Percentiles rank a stretch among this genome's conserved stretches.
Evolutionary conservation across 495 filamentous ascomycete genomes (phyloP).

Genomic region (Penicillium desertorum): DNA sequence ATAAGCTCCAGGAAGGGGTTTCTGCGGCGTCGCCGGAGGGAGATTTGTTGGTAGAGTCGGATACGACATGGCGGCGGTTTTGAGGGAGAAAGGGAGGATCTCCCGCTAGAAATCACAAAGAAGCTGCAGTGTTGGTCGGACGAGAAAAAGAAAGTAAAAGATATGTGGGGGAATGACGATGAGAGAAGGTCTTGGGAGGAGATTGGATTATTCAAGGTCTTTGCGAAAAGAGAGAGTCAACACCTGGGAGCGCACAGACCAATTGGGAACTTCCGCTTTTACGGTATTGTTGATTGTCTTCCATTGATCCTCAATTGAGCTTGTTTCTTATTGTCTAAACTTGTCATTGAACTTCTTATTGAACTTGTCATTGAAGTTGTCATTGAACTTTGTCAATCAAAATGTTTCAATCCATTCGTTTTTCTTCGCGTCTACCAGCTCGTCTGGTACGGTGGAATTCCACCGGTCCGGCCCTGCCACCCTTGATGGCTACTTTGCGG

Average conservation of each 20-base stretch:
- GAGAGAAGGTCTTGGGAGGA: slow-evolving; percentile 18
- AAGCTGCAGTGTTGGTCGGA: slow-evolving; percentile 23
- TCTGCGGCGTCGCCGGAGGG: slow-evolving; percentile 55
- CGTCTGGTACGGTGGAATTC: slow-evolving; percentile 45
- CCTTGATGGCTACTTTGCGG: slow-evolving; percentile 52
- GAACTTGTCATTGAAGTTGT: neutral
- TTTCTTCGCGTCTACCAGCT: slow-evolving; percentile 28
- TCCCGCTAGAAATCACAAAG: slow-evolving; percentile 34
- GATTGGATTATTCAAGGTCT: slow-evolving; percentile 24
- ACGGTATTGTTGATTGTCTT: neutral
- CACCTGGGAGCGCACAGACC: slow-evolving; percentile 32
- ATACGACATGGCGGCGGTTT: slow-evolving; percentile 55
- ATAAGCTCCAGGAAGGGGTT: slow-evolving; percentile 69
- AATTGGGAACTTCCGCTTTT: slow-evolving; percentile 31
- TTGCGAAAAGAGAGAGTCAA: slow-evolving; percentile 33
- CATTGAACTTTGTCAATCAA: neutral
- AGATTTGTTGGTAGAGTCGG: slow-evolving; percentile 46
- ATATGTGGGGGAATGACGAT: slow-evolving; percentile 11
- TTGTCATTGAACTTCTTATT: neutral
- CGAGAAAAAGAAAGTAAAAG: slow-evolving; percentile 15
- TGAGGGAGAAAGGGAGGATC: slow-evolving; percentile 23
- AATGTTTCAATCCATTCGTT: slow-evolving; percentile 34
- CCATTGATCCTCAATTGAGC: slow-evolving; percentile 4
- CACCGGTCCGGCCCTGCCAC: slow-evolving; percentile 42
- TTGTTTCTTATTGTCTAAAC: slow-evolving; percentile 7